A percentile compares a stretch with the other conserved stretches of the same genome.
These are phyloP conservation scores for Orbilia quercus DNA, from an alignment of 2,329 filamentous ascomycete species.

Conservation along the genomic window DNA sequence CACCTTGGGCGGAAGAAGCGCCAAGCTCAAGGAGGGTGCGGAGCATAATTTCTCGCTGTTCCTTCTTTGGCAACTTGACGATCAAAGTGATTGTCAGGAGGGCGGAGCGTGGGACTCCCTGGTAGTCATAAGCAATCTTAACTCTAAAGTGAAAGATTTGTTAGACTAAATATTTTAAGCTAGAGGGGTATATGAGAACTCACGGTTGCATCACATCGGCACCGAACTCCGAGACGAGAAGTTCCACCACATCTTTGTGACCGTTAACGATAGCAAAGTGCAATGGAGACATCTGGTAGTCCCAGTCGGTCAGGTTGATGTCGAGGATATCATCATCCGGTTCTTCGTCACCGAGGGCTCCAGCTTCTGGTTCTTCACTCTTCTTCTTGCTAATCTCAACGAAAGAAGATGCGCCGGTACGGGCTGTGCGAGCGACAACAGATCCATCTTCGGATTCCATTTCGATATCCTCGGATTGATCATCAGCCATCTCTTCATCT, in stretches of 20 bases:
- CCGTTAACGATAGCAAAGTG: conserved; percentile 82
- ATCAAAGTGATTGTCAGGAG: conserved; percentile 78
- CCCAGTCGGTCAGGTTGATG: conserved; percentile 82
- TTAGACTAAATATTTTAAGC: conserved; percentile 54
- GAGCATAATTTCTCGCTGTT: conserved; percentile 68
- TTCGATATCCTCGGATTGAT: conserved; percentile 66
- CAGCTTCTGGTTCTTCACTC: conserved; percentile 64
- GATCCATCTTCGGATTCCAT: conserved; percentile 61
- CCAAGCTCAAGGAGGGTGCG: conserved; percentile 75
- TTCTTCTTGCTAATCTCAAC: conserved; percentile 62
- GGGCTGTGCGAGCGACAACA: conserved; percentile 32
- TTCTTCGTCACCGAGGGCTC: conserved; percentile 65
- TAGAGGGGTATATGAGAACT: conserved; percentile 66
- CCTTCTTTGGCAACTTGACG: conserved; percentile 71
- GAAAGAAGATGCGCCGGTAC: conserved; percentile 46
- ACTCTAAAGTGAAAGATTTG: conserved; percentile 50
- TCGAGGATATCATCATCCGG: conserved; percentile 83
- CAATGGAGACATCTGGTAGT: conserved; percentile 69
- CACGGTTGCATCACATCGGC: conserved; percentile 82
- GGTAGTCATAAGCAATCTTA: conserved; percentile 60
- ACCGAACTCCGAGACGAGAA: conserved; percentile 75
- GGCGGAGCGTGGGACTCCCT: conserved; percentile 69
- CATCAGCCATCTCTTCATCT: conserved; percentile 63
- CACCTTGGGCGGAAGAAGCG: conserved; percentile 78
- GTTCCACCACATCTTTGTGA: conserved; percentile 74